A percentile compares a stretch with the other conserved stretches of the same genome.
Evolutionary conservation across 805 yeast genomes (phyloP).

Genomic region (Scheffersomyces stipitis): DNA sequence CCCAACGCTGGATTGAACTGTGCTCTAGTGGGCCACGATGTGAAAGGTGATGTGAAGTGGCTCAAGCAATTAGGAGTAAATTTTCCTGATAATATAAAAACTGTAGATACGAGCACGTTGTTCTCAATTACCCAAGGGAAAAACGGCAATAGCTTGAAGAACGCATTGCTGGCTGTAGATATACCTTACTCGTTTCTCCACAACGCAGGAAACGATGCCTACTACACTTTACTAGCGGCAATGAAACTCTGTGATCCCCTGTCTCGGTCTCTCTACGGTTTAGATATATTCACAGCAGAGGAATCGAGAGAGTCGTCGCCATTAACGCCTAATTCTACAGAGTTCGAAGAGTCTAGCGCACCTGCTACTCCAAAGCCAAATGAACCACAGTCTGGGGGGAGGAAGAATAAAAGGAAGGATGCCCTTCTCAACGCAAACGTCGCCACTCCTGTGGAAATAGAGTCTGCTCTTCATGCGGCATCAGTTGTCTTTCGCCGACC

Average conservation of each 20-base stretch:
- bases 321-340: no score
- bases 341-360: no score
- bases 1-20: conserved; percentile 11
- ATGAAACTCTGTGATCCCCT: conserved; percentile 46
- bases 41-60: conserved; percentile 56
- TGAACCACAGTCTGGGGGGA: no score
- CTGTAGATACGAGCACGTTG: conserved; percentile 50
- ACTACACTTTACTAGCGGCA: conserved; percentile 55
- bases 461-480: neutral
- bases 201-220: conserved; percentile 73
- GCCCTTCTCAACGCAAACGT: no score
- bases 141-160: conserved; percentile 45
- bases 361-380: no score
- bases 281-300: neutral
- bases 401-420: no score
- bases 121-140: conserved; percentile 42
- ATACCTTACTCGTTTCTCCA: conserved; percentile 63
- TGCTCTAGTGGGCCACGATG: conserved; percentile 60
- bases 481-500: neutral
- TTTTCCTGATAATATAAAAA: conserved; percentile 34
- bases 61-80: conserved; percentile 45
- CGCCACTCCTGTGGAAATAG: neutral
- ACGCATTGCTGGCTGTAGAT: conserved; percentile 43
- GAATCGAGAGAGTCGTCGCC: neutral
- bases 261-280: neutral